Conservation (phyloP, 179 eudicot genomes). For the Carnegiea gigantea region DNA sequence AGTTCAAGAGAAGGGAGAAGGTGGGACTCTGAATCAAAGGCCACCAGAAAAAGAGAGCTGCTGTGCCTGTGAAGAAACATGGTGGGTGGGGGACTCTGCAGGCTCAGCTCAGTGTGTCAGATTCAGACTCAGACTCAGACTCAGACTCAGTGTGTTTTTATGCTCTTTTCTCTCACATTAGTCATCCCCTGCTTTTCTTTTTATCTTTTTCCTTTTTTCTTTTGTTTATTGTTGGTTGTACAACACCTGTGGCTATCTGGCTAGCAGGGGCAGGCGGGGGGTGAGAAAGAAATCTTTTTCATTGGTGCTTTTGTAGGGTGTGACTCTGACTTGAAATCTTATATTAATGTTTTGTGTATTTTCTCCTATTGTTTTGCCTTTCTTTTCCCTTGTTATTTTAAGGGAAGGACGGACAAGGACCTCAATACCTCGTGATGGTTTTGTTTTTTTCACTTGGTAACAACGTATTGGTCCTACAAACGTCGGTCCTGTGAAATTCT, state of each 20-base stretch:
- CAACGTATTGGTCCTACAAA: too few species aligned
- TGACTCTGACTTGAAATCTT: neutral
- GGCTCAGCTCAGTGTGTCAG: neutral
- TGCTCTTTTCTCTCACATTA: conserved; percentile 8
- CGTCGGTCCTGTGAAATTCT: too few species aligned
- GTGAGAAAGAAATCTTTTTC: neutral
- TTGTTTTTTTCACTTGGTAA: too few species aligned
- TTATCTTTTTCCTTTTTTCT: neutral
- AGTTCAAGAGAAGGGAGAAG: conserved; percentile 33
- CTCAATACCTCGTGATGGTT: too few species aligned
- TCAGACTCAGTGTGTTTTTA: conserved; percentile 4
- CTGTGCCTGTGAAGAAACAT: conserved; percentile 19
- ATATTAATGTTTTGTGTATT: neutral
- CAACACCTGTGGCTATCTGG: conserved; percentile 6
- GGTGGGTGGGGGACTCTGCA: conserved; percentile 33
- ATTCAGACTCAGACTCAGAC: conserved; percentile 5
- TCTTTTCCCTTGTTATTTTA: neutral
- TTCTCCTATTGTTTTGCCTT: neutral
- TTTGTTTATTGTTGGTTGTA: neutral
- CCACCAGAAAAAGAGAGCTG: conserved; percentile 37
- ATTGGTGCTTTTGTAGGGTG: conserved; percentile 5
- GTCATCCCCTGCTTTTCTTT: conserved; percentile 9
- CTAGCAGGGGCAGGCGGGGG: neutral
- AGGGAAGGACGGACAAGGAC: too few species aligned
- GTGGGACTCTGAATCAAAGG: conserved; percentile 42